phyloP scores from a whole-genome alignment of 148 eudicot species.

The Talinum fruticosum region DNA sequence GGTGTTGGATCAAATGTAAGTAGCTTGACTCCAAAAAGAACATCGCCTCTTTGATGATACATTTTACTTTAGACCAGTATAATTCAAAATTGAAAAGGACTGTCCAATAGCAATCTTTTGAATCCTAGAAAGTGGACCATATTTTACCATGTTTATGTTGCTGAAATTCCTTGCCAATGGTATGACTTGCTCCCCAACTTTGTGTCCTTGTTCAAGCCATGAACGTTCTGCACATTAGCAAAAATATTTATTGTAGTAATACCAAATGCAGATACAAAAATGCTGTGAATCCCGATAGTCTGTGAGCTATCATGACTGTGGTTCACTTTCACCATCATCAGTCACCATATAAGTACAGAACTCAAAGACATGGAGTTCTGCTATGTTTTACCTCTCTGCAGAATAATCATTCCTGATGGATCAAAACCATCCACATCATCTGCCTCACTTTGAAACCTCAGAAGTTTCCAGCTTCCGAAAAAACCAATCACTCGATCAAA shows the following conservation, averaged over 20 bases:
- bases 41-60: background rate
- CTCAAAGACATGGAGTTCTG: background rate
- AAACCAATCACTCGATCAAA: slow-evolving; percentile 67
- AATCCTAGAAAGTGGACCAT: background rate
- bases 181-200: slow-evolving; percentile 78
- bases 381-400: slow-evolving; percentile 64
- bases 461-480: slow-evolving; percentile 85
- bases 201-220: slow-evolving; percentile 90
- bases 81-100: background rate
- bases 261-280: background rate
- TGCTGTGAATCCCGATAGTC: background rate
- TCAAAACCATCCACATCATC: slow-evolving; percentile 87
- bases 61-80: background rate
- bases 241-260: background rate
- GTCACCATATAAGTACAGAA: background rate
- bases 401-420: slow-evolving; percentile 84
- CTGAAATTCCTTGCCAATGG: slow-evolving; percentile 87
- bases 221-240: slow-evolving; percentile 51
- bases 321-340: background rate
- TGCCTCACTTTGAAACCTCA: slow-evolving; percentile 58
- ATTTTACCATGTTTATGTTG: slow-evolving; percentile 34
- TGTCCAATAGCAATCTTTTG: background rate
- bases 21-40: too few species aligned
- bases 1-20: too few species aligned
- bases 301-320: background rate